Percentiles rank a stretch among this genome's conserved stretches.
These are phyloP conservation scores for Ustilago bromivora DNA, from an alignment of 1,284 basidiomycete genomes.

Conservation along the genomic window DNA sequence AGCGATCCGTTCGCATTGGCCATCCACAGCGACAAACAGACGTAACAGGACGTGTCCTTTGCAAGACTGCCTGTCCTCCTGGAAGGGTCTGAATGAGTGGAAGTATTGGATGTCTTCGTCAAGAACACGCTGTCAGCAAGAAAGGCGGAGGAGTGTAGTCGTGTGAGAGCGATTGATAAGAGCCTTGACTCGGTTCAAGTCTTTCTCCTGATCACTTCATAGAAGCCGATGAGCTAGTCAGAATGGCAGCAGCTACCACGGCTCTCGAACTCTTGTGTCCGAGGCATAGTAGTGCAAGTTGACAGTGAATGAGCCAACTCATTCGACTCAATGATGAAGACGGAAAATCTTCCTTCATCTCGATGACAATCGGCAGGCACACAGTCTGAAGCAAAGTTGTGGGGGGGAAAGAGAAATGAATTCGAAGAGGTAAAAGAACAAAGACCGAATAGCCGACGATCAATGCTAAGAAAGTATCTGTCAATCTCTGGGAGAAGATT, in stretches of 20 bases:
- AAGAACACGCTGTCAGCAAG: background rate
- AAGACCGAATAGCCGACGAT: background rate
- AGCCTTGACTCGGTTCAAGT: background rate
- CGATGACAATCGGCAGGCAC: background rate
- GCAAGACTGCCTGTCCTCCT: background rate
- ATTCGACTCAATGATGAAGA: background rate
- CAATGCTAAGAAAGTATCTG: conserved; percentile 15
- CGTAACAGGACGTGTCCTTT: background rate
- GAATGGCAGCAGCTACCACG: background rate
- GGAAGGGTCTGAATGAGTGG: too few species aligned
- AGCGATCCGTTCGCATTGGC: conserved; percentile 2
- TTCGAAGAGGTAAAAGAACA: conserved; percentile 9
- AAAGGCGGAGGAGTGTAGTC: background rate
- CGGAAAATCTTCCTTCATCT: background rate
- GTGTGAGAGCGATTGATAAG: background rate
- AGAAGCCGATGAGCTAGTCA: background rate
- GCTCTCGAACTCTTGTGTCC: too few species aligned
- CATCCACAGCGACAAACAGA: background rate
- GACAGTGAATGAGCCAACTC: too few species aligned
- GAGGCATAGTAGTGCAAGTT: too few species aligned
- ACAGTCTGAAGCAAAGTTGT: background rate
- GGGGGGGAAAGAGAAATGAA: conserved; percentile 12
- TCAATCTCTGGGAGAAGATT: conserved; percentile 15
- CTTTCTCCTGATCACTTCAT: background rate
- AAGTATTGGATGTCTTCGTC: background rate